Conservation (phyloP, 805 yeast genomes). For the Candida michaelii region DNA sequence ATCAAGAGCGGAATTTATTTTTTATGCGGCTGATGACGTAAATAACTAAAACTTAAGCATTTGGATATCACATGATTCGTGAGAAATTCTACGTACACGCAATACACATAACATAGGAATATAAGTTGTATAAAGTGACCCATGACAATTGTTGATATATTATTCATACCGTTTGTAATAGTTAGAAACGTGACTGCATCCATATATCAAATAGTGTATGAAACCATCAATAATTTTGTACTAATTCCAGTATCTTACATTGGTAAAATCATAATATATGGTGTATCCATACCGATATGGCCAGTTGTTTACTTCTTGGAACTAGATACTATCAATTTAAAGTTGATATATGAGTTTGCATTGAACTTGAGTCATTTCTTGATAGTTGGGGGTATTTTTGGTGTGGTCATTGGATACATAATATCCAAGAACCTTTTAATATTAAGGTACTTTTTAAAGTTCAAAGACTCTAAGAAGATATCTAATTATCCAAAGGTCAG, state of each 20-base stretch:
- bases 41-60: background rate
- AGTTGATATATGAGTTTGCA: constrained; percentile 8
- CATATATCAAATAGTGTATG: background rate
- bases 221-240: background rate
- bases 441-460: background rate
- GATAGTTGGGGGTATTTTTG: constrained; percentile 12
- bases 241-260: constrained; percentile 2
- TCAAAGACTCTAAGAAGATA: background rate
- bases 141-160: constrained; percentile 1
- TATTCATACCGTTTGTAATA: background rate
- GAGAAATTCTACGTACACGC: too few relatives aligned
- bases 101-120: too few relatives aligned
- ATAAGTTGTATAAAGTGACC: too few relatives aligned
- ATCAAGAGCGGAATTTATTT: background rate
- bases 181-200: background rate
- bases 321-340: constrained; percentile 9
- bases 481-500: constrained; percentile 1
- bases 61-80: background rate
- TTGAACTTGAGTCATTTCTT: constrained; percentile 11
- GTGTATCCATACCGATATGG: constrained; percentile 3
- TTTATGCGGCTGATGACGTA: background rate
- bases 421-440: constrained; percentile 7
- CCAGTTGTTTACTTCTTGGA: constrained; percentile 12
- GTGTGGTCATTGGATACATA: constrained; percentile 9
- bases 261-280: constrained; percentile 4